These are phyloP conservation scores for Cordyceps javanica DNA, from an alignment of 2,329 filamentous ascomycete genomes.

Conservation along the genomic window DNA sequence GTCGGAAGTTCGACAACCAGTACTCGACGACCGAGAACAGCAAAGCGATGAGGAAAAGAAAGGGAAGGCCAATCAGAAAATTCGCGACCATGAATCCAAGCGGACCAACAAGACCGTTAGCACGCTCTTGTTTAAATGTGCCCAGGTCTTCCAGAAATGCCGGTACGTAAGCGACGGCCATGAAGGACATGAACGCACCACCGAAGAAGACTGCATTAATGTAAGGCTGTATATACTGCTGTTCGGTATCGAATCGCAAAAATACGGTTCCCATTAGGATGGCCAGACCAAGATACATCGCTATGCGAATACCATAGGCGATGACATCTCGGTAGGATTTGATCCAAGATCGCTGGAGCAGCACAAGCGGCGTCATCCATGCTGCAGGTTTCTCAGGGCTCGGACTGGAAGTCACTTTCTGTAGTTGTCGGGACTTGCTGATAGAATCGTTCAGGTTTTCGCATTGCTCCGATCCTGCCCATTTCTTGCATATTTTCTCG, in stretches of 20 bases:
- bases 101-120: conserved; percentile 75
- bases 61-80: conserved; percentile 76
- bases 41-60: conserved; percentile 69
- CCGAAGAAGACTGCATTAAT: conserved; percentile 79
- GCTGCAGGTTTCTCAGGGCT: conserved; percentile 35
- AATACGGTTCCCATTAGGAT: conserved; percentile 88
- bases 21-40: conserved; percentile 72
- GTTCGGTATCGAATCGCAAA: conserved; percentile 61
- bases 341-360: conserved; percentile 73
- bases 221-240: conserved; percentile 71
- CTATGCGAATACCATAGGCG: conserved; percentile 74
- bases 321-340: conserved; percentile 81
- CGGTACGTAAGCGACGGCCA: conserved; percentile 80
- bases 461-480: conserved; percentile 18
- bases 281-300: conserved; percentile 71
- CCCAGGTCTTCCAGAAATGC: conserved; percentile 73
- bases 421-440: neutral
- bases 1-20: conserved; percentile 72
- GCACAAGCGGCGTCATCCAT: conserved; percentile 49
- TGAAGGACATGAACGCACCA: conserved; percentile 71
- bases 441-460: neutral
- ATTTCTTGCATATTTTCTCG: conserved; percentile 21
- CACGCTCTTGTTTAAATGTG: conserved; percentile 69
- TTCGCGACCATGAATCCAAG: conserved; percentile 69
- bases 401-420: conserved; percentile 18